These are phyloP conservation scores for Cyberlindnera euphorbiiphila DNA, from an alignment of 805 yeast species.

Conservation along the genomic window DNA sequence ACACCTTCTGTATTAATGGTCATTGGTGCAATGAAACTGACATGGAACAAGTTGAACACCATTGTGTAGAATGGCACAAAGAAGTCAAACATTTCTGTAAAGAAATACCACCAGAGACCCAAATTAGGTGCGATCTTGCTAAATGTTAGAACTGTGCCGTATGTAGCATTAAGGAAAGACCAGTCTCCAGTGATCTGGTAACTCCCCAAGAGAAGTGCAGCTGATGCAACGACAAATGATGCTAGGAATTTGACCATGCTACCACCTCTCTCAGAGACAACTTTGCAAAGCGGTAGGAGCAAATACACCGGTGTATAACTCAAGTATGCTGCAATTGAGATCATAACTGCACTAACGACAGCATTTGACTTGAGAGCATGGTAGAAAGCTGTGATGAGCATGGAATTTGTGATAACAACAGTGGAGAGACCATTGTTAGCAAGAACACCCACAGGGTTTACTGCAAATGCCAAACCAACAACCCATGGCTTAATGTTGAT, in stretches of 20 bases:
- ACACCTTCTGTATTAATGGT: conserved; percentile 70
- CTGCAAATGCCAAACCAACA: conserved; percentile 60
- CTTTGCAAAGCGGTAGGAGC: conserved; percentile 47
- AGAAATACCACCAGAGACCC: conserved; percentile 98
- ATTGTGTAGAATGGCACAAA: conserved; percentile 80
- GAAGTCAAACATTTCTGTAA: conserved; percentile 90
- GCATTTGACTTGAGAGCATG: conserved; percentile 40
- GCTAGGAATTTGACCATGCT: conserved; percentile 27
- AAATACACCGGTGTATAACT: conserved; percentile 60
- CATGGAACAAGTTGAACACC: conserved; percentile 73
- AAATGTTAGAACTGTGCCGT: conserved; percentile 55
- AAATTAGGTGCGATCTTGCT: conserved; percentile 80
- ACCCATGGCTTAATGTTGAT: conserved; percentile 34
- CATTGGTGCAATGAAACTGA: conserved; percentile 67
- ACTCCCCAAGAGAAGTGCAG: conserved; percentile 36
- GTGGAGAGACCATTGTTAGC: conserved; percentile 71
- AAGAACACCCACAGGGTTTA: conserved; percentile 77
- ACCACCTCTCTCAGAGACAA: conserved; percentile 14
- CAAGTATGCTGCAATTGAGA: conserved; percentile 64
- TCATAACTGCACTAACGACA: conserved; percentile 41
- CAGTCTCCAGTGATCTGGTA: conserved; percentile 37
- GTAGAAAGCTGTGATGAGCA: conserved; percentile 45
- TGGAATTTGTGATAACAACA: conserved; percentile 53
- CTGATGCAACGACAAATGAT: conserved; percentile 25
- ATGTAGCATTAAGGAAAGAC: conserved; percentile 49